Conservation (phyloP, 2,329 filamentous ascomycete genomes). For the Aspergillus vadensis region DNA sequence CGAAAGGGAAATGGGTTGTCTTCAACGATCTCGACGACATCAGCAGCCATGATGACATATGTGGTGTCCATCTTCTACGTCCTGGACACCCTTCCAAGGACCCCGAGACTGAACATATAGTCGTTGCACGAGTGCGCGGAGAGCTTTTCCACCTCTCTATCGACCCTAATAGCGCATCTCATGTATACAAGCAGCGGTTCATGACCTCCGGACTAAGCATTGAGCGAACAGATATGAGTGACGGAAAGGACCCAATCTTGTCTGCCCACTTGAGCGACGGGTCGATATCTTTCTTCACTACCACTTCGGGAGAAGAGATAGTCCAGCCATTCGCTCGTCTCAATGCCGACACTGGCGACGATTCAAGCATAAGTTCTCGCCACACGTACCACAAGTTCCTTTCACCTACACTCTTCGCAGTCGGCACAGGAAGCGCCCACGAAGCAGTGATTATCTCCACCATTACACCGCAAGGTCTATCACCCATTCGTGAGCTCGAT, state of each 20-base stretch:
- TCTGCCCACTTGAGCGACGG: constrained; percentile 55
- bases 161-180: constrained; percentile 31
- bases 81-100: constrained; percentile 41
- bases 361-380: constrained; percentile 27
- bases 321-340: constrained; percentile 41
- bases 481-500: constrained; percentile 37
- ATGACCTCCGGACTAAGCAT: constrained; percentile 49
- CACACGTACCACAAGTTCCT: constrained; percentile 58
- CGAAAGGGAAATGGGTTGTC: constrained; percentile 50
- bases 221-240: constrained; percentile 52
- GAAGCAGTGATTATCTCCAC: constrained; percentile 54
- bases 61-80: constrained; percentile 56
- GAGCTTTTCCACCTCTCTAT: constrained; percentile 48
- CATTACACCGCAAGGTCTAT: constrained; percentile 50
- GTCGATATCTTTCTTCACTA: constrained; percentile 51
- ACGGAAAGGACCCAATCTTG: constrained; percentile 47
- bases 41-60: constrained; percentile 62
- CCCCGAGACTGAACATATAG: constrained; percentile 47
- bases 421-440: constrained; percentile 50
- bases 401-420: constrained; percentile 51
- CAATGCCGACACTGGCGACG: constrained; percentile 20
- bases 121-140: constrained; percentile 60
- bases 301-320: constrained; percentile 34
- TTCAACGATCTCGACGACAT: constrained; percentile 54
- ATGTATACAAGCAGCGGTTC: constrained; percentile 43